These are phyloP conservation scores for Wallacemonas sp. DNA, from an alignment of 208 protist genomes.

Conservation along the genomic window DNA sequence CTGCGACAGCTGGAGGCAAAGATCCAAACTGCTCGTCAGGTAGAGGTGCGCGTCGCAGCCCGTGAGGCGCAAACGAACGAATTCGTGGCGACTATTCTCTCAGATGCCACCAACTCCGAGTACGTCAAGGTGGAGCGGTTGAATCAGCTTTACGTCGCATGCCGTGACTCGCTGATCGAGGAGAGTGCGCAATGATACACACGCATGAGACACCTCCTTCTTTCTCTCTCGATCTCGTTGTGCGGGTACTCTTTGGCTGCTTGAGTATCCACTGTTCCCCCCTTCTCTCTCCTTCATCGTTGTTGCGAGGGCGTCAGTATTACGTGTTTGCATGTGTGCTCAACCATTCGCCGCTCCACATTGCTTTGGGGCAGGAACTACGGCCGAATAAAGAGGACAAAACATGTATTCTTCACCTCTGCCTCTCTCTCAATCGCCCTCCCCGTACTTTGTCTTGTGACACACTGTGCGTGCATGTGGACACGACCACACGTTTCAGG, in stretches of 20 bases:
- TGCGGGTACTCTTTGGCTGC: too few relatives aligned
- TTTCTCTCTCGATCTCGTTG: neutral
- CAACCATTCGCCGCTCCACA: too few relatives aligned
- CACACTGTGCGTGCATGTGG: too few relatives aligned
- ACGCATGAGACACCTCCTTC: neutral
- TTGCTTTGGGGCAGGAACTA: too few relatives aligned
- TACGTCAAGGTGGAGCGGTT: slow-evolving; percentile 11
- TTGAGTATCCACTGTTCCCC: neutral
- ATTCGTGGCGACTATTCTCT: slow-evolving; percentile 7
- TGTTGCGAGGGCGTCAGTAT: neutral
- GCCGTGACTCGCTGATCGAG: slow-evolving; percentile 4
- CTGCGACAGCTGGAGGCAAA: slow-evolving; percentile 17
- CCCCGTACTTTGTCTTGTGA: too few relatives aligned
- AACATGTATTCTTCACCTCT: too few relatives aligned
- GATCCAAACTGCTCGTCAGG: slow-evolving; percentile 10
- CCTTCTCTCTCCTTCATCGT: neutral
- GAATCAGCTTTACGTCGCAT: slow-evolving; percentile 4
- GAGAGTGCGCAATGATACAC: neutral
- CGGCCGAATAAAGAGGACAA: too few relatives aligned
- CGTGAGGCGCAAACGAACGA: slow-evolving; percentile 13
- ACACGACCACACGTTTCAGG: too few relatives aligned
- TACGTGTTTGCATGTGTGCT: too few relatives aligned
- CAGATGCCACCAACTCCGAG: neutral
- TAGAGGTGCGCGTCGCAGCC: neutral
- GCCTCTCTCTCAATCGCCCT: too few relatives aligned